phyloP scores from a whole-genome alignment of 2,329 filamentous ascomycete genomes.

The Rhynchosporium agropyri region DNA sequence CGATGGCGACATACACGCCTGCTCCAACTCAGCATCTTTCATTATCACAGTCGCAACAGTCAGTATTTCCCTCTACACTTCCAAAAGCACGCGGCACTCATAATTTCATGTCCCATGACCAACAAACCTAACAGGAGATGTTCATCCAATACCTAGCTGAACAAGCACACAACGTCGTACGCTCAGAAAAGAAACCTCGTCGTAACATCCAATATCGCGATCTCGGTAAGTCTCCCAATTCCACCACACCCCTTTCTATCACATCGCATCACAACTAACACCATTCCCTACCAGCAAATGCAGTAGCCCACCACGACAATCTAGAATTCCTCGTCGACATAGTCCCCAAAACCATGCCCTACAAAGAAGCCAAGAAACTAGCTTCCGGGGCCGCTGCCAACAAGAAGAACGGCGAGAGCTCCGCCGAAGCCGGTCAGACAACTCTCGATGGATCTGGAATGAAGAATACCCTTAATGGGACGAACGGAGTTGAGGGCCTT shows the following conservation, averaged over 20 bases:
- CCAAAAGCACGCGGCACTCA: background rate
- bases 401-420: slow-evolving; percentile 45
- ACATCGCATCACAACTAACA: slow-evolving; percentile 19
- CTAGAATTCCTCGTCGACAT: slow-evolving; percentile 93
- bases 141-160: slow-evolving; percentile 91
- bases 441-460: slow-evolving; percentile 38
- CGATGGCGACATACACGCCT: slow-evolving; percentile 82
- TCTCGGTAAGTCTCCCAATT: slow-evolving; percentile 58
- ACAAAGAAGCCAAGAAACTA: slow-evolving; percentile 69
- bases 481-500: slow-evolving; percentile 23
- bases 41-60: slow-evolving; percentile 89
- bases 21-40: slow-evolving; percentile 93
- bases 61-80: slow-evolving; percentile 39
- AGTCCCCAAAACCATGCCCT: slow-evolving; percentile 82
- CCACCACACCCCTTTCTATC: background rate
- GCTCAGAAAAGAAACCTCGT: slow-evolving; percentile 87
- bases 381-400: slow-evolving; percentile 44
- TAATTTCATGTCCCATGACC: background rate
- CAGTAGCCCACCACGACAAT: slow-evolving; percentile 85
- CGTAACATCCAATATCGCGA: slow-evolving; percentile 97
- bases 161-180: slow-evolving; percentile 84
- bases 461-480: slow-evolving; percentile 27
- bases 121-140: slow-evolving; percentile 66
- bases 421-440: slow-evolving; percentile 37
- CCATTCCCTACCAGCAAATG: slow-evolving; percentile 62